Conservation (phyloP, 352 stramenopile species). For the Globisporangium orthogonon region DNA sequence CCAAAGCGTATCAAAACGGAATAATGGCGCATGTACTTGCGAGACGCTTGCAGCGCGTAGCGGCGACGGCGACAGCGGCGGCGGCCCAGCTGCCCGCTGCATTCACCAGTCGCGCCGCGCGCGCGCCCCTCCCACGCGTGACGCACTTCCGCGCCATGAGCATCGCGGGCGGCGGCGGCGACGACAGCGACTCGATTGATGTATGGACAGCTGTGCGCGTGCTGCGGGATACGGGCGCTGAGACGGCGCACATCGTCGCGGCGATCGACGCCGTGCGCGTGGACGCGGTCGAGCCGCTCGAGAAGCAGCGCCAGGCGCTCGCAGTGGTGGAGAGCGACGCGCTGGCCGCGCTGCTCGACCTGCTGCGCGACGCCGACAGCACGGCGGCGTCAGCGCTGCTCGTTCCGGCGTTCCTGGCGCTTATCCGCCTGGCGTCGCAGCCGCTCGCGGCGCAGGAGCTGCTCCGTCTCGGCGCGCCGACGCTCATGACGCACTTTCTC, state of each 20-base stretch:
- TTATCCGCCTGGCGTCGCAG: slow-evolving; percentile 56
- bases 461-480: slow-evolving; percentile 33
- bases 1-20: not conserved
- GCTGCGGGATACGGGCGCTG: slow-evolving; percentile 30
- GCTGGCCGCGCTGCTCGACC: slow-evolving; percentile 29
- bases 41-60: not conserved
- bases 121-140: too few species aligned
- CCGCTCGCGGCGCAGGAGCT: slow-evolving; percentile 50
- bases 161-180: not conserved
- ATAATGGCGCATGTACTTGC: not conserved
- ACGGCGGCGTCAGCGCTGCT: slow-evolving; percentile 43
- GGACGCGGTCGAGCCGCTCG: slow-evolving; percentile 17
- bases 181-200: not conserved
- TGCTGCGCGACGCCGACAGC: slow-evolving; percentile 45
- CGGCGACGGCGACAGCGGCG: not conserved
- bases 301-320: slow-evolving; percentile 35
- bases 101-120: too few species aligned
- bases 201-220: slow-evolving; percentile 22
- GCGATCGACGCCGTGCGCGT: slow-evolving; percentile 30
- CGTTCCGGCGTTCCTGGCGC: slow-evolving; percentile 50
- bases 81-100: not conserved
- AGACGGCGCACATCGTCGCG: slow-evolving; percentile 22
- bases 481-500: slow-evolving; percentile 38
- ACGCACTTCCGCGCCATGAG: not conserved
- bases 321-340: slow-evolving; percentile 53